Percentiles rank a stretch among this genome's conserved stretches.
These are phyloP conservation scores for Dactylellina haptotyla DNA, from an alignment of 2,329 filamentous ascomycete genomes.

Conservation along the genomic window DNA sequence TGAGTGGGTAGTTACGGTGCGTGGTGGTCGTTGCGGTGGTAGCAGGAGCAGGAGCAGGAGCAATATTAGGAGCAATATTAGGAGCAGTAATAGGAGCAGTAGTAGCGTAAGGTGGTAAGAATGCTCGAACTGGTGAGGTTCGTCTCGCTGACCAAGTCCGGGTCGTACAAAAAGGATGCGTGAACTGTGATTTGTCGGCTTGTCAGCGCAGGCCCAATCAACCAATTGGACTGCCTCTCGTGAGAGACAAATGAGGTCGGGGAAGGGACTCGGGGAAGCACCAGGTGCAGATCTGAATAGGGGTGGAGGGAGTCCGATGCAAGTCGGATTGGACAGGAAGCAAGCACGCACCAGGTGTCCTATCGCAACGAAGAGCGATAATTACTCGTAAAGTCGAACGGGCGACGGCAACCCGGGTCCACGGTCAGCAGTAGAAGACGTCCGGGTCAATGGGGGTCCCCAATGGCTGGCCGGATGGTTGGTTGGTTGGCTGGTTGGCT, in stretches of 20 bases:
- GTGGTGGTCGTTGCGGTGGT: constrained; percentile 2
- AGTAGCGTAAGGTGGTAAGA: constrained; percentile 11
- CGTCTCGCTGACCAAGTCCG: constrained; percentile 40
- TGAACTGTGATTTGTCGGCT: constrained; percentile 54
- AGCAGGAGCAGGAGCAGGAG: background rate
- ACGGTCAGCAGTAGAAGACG: constrained; percentile 17
- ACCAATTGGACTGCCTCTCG: constrained; percentile 50
- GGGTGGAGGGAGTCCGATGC: constrained; percentile 46
- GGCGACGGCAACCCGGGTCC: constrained; percentile 38
- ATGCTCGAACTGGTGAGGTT: constrained; percentile 30
- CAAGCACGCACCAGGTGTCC: background rate
- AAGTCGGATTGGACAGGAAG: constrained; percentile 17
- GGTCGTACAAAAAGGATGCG: constrained; percentile 26
- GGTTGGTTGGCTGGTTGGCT: constrained; percentile 15
- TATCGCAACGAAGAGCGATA: background rate
- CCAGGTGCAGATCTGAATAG: constrained; percentile 33
- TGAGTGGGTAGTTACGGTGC: constrained; percentile 15
- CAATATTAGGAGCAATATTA: background rate
- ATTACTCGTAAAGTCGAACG: too few relatives aligned
- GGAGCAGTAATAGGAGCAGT: too few relatives aligned
- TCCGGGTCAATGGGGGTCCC: constrained; percentile 42
- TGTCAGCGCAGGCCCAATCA: constrained; percentile 22
- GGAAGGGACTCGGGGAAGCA: constrained; percentile 25
- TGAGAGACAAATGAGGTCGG: constrained; percentile 12
- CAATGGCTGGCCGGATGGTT: constrained; percentile 1